These are phyloP conservation scores for Aurifilum marmelostoma DNA, from an alignment of 2,329 filamentous ascomycete genomes.

Conservation along the genomic window DNA sequence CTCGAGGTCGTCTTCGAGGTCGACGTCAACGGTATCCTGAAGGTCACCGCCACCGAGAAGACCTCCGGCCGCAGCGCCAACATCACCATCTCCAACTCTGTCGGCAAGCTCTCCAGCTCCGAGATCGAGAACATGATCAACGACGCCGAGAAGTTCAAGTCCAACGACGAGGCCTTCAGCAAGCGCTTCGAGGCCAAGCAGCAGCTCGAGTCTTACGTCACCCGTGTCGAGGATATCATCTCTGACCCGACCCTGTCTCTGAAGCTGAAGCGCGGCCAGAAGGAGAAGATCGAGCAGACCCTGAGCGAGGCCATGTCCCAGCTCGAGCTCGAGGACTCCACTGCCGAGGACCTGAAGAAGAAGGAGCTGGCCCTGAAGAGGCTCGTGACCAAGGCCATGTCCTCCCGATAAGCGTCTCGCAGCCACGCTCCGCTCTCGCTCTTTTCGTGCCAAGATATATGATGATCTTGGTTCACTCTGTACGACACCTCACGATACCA, in stretches of 20 bases:
- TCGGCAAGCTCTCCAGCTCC: conserved; percentile 90
- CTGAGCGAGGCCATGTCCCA: conserved; percentile 97
- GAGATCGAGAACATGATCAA: conserved; percentile 99
- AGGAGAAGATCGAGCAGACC: conserved; percentile 98
- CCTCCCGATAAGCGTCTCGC: conserved; percentile 70
- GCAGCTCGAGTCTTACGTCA: conserved; percentile 98
- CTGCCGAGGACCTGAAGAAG: conserved; percentile 97
- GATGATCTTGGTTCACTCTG: conserved; percentile 9
- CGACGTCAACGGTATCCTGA: conserved; percentile 99
- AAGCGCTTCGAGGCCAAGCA: conserved; percentile 99
- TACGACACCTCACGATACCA: conserved; percentile 27
- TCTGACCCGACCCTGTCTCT: conserved; percentile 94
- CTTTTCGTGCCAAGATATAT: conserved; percentile 19
- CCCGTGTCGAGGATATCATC: conserved; percentile 97
- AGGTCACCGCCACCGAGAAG: conserved; percentile 99
- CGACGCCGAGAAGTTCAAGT: conserved; percentile 99
- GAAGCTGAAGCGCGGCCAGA: conserved; percentile 98
- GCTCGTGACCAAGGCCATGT: conserved; percentile 97
- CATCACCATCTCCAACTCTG: conserved; percentile 99
- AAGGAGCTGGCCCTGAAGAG: conserved; percentile 98
- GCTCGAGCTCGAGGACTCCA: conserved; percentile 92
- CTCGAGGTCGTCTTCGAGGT: conserved; percentile 99
- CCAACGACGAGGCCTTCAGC: conserved; percentile 95
- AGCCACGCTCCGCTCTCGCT: conserved; percentile 12
- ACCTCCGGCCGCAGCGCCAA: conserved; percentile 96